Evolutionary conservation across 2,329 filamentous ascomycete genomes (phyloP), one percentile per base, ranked within the genome.

Genomic region (Diaporthe eres): DNA sequence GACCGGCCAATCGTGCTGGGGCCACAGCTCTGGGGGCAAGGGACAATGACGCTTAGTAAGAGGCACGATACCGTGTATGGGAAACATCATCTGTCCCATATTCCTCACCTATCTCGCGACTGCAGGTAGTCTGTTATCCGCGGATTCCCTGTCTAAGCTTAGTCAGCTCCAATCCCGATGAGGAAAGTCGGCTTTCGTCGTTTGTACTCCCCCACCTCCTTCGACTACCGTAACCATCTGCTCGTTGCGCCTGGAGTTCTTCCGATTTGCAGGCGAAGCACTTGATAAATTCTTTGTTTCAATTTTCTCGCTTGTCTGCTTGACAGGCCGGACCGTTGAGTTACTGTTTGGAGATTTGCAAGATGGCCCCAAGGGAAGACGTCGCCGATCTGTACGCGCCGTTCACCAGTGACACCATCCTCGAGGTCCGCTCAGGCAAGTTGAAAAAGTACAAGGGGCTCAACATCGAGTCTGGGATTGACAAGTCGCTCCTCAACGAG

Each of bases 351-450:
- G 10, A 13, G 4, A 55, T 25, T 25, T 22, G 7, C 22, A 61
- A 13, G 28, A 78, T 76, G 76, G 37, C 70, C 22, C 37, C 74
- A 8, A 65, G 63, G 22, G 25, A 68, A 39, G 78, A 81, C 25
- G 76, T 85, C n/a, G 76, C 85, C n/a, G 84, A 87, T 78, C 82
- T 88, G 57, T 80, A 80, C 60, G 83, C 85, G 42, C 85, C 87
- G 5, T 86, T 88, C 39, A 84, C 84, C 58, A 83, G 80, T 34
- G 90, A 92, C 75, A 86, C 82, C 4, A 83, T 93, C 17, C 81
- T 90, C 31, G 88, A 93, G 79, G 83, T 93, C 19, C 89, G 91
- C 42, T 88, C 88, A 0, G 89, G 89, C 34, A 88, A 85, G 77
- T 88, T 92, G 86, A 89, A 90, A 81, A 85, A 84, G 34, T 86